These are phyloP conservation scores for Psilocybe tampanensis DNA, from an alignment of 768 basidiomycete genomes.

Conservation along the genomic window DNA sequence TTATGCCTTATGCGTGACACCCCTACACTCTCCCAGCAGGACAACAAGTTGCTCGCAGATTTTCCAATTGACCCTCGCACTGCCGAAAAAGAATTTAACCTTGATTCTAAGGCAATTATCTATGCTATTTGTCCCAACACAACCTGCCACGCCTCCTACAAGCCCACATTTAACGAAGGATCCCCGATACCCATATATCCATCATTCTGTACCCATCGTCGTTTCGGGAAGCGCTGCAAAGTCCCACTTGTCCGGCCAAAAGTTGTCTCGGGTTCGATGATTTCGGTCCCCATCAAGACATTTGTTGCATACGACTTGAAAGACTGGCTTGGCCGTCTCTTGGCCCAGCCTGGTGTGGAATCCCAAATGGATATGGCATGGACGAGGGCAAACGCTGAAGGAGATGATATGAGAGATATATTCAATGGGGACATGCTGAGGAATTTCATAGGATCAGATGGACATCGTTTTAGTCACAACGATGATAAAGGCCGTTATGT, in stretches of 20 bases:
- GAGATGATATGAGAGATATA: slow-evolving; percentile 1
- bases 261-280: background rate
- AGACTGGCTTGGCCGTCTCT: slow-evolving; percentile 3
- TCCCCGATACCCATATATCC: slow-evolving; percentile 10
- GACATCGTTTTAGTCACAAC: background rate
- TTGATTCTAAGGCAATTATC: slow-evolving; percentile 4
- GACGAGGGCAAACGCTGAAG: background rate
- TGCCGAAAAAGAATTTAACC: slow-evolving; percentile 3
- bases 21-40: slow-evolving; percentile 5
- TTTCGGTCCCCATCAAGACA: slow-evolving; percentile 2
- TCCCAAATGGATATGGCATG: slow-evolving; percentile 5
- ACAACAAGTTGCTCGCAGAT: slow-evolving; percentile 11
- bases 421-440: slow-evolving; percentile 1
- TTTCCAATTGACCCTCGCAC: slow-evolving; percentile 11
- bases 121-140: slow-evolving; percentile 14
- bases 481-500: background rate
- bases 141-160: slow-evolving; percentile 7
- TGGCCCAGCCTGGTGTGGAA: slow-evolving; percentile 1
- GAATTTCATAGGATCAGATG: slow-evolving; percentile 7
- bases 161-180: background rate
- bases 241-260: background rate
- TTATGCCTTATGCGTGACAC: slow-evolving; percentile 7
- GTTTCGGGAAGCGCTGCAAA: slow-evolving; percentile 2
- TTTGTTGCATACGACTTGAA: slow-evolving; percentile 2
- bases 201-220: background rate